A percentile compares a stretch with the other conserved stretches of the same genome.
Evolutionary conservation across 306 rosid species (phyloP).

Genomic region (Medicago lupulina): DNA sequence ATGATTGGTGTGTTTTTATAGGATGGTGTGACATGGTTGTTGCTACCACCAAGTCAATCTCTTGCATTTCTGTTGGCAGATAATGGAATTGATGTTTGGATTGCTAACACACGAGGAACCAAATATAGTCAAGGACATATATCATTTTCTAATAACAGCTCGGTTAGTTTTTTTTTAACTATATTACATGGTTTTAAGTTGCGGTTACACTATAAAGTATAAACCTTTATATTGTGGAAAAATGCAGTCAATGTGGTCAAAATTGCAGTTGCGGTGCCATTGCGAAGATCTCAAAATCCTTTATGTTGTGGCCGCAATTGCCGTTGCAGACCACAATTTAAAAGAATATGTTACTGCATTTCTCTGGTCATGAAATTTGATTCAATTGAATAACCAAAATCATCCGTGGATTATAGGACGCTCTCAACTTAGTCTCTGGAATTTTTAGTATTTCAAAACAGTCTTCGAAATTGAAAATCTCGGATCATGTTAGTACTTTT

Average conservation of each 20-base stretch:
- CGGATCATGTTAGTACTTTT: background rate
- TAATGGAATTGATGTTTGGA: slow-evolving; percentile 81
- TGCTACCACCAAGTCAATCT: slow-evolving; percentile 69
- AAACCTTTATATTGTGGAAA: background rate
- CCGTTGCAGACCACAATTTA: background rate
- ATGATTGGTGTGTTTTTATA: slow-evolving; percentile 37
- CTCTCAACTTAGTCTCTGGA: background rate
- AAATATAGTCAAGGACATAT: slow-evolving; percentile 66
- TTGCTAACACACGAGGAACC: slow-evolving; percentile 83
- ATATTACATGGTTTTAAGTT: background rate
- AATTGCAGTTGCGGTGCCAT: background rate
- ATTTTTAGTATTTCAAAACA: background rate
- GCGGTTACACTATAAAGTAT: background rate
- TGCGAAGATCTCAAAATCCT: background rate
- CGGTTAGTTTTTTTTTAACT: slow-evolving; percentile 47
- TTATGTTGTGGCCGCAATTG: background rate
- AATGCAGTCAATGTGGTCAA: background rate
- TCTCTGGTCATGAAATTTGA: slow-evolving; percentile 27
- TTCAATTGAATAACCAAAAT: background rate
- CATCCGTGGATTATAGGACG: background rate
- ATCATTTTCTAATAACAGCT: slow-evolving; percentile 46
- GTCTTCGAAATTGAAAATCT: background rate
- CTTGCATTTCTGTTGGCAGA: slow-evolving; percentile 73
- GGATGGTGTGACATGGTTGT: slow-evolving; percentile 86
- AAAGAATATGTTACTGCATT: background rate